A percentile compares a stretch with the other conserved stretches of the same genome.
Conservation (phyloP, 169 alveolate genomes). For the Toxoplasma gondii region DNA sequence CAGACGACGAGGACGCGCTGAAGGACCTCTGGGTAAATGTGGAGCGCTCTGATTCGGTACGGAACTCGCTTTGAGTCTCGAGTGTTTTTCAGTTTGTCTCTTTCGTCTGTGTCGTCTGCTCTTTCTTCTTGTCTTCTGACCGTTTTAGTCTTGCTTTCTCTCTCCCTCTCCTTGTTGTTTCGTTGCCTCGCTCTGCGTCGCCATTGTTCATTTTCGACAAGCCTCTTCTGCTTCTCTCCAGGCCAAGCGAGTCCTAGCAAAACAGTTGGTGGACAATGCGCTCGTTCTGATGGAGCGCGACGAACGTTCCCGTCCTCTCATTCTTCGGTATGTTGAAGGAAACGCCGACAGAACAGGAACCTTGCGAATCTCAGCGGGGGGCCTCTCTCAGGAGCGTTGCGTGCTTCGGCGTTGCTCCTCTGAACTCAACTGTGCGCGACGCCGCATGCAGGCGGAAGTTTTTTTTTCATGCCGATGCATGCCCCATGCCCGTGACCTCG, state of each 20-base stretch:
- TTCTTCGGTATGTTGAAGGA: background rate
- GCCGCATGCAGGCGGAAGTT: no score
- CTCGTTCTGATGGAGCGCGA: slow-evolving; percentile 33
- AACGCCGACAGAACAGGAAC: background rate
- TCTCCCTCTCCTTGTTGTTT: no score
- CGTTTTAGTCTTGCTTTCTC: no score
- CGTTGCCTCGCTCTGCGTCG: no score
- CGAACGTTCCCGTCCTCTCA: slow-evolving; percentile 47
- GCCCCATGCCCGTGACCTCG: no score
- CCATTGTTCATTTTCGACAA: no score
- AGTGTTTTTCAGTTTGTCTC: no score
- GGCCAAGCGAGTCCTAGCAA: slow-evolving; percentile 21
- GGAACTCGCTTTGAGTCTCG: background rate
- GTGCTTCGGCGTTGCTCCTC: no score
- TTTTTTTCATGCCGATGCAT: no score
- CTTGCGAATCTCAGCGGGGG: background rate
- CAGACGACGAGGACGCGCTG: background rate
- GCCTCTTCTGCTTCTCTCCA: background rate
- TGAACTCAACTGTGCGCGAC: no score
- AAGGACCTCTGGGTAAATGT: background rate
- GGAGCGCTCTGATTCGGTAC: background rate
- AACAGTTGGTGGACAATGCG: slow-evolving; percentile 39
- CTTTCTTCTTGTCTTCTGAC: no score
- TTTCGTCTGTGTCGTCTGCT: background rate
- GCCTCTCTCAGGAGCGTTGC: no score